Base-by-base conservation (phyloP, 2,329 filamentous ascomycete species). In the Diaporthe vaccinii region DNA sequence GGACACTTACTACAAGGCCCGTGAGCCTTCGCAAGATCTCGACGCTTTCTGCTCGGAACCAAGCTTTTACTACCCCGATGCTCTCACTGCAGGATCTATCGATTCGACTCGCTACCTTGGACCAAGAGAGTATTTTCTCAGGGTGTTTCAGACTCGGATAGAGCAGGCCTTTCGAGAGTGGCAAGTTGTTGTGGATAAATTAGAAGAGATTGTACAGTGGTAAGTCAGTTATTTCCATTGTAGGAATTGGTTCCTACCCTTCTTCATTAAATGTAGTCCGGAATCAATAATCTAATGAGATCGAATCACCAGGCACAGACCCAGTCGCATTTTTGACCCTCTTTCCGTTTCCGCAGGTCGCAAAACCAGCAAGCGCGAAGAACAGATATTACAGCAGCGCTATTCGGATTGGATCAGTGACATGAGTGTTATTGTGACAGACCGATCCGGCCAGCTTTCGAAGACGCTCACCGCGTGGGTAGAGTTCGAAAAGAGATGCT, bases 341-440 rank as follows among this genome's bases (percentile, higher is more conserved):
- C 14, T 20, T 1, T 20, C 44, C 10, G 2, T 3, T 1, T 9
- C n/a, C 1, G 3, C 2, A 0, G 31, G 9, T 4, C 46, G 34
- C 17, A 8, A n/a, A n/a, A 41, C 22, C 0, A 17, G 2, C n/a
- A 59, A 36, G 36, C 41, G 36, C 2, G 57, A 72, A 1, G 41
- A 53, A 15, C 57, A 53, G 10, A 39, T 53, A n/a, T n/a, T 53
- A 17, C 57, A 72, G 10, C 53, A 62, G 57, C 44, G n/a, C 8
- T 72, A 72, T 34, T 72, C 70, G 10, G 20, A 62, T 4, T 72
- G 70, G 70, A 72, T 72, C 6, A 51, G n/a, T 10, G 8, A 53
- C 1, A 72, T 72, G 57, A 53, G 4, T 17, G 17, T 8, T 12
- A 0, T 62, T 9, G n/a, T 59, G 6, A 53, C 25, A 1, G 70